These are phyloP conservation scores for Linum trigynum DNA, from an alignment of 345 rosid genomes.

Conservation along the genomic window DNA sequence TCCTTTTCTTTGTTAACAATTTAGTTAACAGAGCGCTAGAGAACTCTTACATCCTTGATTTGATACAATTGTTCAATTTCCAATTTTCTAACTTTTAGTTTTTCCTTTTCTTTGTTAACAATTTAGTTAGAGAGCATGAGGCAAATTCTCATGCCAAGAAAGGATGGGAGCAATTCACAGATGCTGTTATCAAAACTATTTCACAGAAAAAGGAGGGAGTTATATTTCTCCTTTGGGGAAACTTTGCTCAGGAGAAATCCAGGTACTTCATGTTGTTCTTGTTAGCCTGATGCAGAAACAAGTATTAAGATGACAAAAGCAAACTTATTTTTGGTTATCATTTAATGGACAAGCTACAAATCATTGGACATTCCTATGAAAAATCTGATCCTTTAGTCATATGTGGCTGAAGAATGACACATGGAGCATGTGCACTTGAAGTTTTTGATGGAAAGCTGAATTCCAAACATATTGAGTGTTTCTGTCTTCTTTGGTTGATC, in stretches of 20 bases:
- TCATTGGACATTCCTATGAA: too few relatives aligned
- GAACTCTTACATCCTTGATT: background rate
- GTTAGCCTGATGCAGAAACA: slow-evolving; percentile 5
- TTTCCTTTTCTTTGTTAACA: background rate
- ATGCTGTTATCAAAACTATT: slow-evolving; percentile 69
- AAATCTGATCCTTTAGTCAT: too few relatives aligned
- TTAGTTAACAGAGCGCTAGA: slow-evolving; percentile 50
- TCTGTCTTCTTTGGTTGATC: too few relatives aligned
- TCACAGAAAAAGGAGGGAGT: slow-evolving; percentile 86
- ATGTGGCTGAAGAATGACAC: background rate
- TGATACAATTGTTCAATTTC: background rate
- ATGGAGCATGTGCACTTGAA: too few relatives aligned
- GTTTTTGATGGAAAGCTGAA: too few relatives aligned
- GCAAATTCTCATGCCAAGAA: slow-evolving; percentile 93
- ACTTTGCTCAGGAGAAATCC: slow-evolving; percentile 78
- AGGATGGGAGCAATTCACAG: slow-evolving; percentile 98
- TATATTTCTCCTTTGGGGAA: slow-evolving; percentile 93
- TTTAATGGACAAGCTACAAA: background rate
- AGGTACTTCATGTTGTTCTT: slow-evolving; percentile 30
- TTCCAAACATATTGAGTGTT: too few relatives aligned
- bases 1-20: slow-evolving; percentile 5
- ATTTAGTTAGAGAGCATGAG: slow-evolving; percentile 69
- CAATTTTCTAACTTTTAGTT: background rate
- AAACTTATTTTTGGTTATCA: background rate
- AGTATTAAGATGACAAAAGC: background rate